Conservation (phyloP, 495 filamentous ascomycete genomes). For the Penicillium goetzii region DNA sequence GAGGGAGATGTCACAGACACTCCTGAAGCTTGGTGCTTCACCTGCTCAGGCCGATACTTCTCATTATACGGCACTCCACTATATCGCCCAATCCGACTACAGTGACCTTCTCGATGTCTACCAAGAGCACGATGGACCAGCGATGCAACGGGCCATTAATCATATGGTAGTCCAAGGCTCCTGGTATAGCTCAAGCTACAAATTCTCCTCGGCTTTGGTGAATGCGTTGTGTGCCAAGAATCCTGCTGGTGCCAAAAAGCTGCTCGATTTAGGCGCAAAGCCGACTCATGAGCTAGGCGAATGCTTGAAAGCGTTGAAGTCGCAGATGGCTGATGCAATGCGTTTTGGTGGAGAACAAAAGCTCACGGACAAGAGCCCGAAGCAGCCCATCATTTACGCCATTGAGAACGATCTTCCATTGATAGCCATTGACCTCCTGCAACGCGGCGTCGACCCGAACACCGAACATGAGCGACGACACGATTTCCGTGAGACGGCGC, state of each 20-base stretch:
- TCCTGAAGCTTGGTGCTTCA: constrained; percentile 73
- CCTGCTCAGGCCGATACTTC: constrained; percentile 69
- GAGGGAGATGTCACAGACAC: constrained; percentile 57
- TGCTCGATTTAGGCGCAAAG: constrained; percentile 51
- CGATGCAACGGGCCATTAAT: constrained; percentile 64
- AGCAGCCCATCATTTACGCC: constrained; percentile 66
- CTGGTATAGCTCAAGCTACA: constrained; percentile 1
- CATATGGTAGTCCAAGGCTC: constrained; percentile 47
- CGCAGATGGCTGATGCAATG: background rate
- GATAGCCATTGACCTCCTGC: constrained; percentile 58
- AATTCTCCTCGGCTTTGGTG: constrained; percentile 43
- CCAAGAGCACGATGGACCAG: constrained; percentile 61
- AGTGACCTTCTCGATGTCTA: constrained; percentile 60
- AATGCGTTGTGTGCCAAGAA: constrained; percentile 48
- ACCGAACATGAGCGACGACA: constrained; percentile 41
- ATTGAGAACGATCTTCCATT: constrained; percentile 52
- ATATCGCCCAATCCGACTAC: constrained; percentile 45
- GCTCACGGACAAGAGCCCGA: constrained; percentile 37
- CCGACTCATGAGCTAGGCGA: constrained; percentile 41
- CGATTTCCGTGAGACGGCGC: background rate
- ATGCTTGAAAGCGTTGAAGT: constrained; percentile 43
- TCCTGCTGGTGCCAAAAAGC: constrained; percentile 38
- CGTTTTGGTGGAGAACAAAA: constrained; percentile 36
- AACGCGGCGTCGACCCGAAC: constrained; percentile 62
- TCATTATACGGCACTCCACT: constrained; percentile 65